phyloP scores from a whole-genome alignment of 2,329 filamentous ascomycete species.

The Verticillium tricorpus region DNA sequence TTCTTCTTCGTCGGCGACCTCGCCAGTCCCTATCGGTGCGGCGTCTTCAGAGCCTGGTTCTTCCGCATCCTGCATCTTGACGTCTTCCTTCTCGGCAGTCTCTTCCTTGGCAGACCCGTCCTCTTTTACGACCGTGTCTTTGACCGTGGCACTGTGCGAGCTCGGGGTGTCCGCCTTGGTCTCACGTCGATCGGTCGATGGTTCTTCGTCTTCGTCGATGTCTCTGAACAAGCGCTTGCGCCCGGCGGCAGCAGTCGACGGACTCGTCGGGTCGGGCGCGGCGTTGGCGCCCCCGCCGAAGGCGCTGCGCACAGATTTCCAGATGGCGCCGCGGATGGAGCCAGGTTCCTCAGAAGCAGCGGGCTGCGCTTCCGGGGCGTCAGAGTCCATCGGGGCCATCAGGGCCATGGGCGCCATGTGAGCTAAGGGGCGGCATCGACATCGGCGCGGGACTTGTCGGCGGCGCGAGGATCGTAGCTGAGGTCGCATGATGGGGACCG shows the following conservation, averaged over 20 bases:
- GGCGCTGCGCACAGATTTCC: not conserved
- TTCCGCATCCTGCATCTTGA: not conserved
- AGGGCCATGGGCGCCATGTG: slow-evolving; percentile 1
- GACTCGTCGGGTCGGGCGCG: not conserved
- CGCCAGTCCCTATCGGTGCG: not conserved
- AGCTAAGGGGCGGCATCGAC: not conserved
- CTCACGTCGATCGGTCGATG: slow-evolving; percentile 7
- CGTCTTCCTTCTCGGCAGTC: not conserved
- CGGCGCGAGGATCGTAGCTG: not conserved
- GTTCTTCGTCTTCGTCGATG: slow-evolving; percentile 12
- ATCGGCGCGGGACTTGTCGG: not conserved
- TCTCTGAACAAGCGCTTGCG: slow-evolving; percentile 12
- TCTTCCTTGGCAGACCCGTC: not conserved
- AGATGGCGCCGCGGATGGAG: not conserved
- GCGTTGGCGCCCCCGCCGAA: not conserved
- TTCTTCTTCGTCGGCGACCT: not conserved
- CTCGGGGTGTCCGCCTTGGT: not conserved
- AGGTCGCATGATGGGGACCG: not conserved
- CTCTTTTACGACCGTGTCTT: not conserved
- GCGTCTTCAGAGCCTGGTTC: not conserved
- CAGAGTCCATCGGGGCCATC: not conserved
- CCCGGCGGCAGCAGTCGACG: not conserved
- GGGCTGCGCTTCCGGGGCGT: not conserved
- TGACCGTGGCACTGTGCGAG: not conserved
- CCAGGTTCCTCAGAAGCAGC: not conserved